phyloP scores from a whole-genome alignment of 331 rosid species.

The Cydonia oblonga region DNA sequence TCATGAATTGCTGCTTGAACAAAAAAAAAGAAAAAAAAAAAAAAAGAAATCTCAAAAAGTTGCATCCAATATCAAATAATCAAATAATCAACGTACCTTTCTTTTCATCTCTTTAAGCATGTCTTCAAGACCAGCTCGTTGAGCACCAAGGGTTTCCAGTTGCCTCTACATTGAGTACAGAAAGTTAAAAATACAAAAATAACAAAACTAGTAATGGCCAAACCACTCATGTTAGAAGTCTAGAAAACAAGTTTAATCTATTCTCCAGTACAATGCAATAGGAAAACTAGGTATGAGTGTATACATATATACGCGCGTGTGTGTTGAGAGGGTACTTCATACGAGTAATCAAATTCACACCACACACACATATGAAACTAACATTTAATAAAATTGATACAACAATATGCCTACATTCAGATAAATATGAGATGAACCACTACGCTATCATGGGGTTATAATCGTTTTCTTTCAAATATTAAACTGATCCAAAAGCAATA shows the following conservation, averaged over 20 bases:
- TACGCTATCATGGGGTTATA: not conserved
- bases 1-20: not conserved
- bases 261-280: not conserved
- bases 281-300: not conserved
- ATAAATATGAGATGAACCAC: not conserved
- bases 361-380: not conserved
- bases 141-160: constrained; percentile 93
- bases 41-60: not conserved
- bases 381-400: not conserved
- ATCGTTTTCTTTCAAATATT: not conserved
- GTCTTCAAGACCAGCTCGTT: constrained; percentile 98
- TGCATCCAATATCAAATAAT: not conserved
- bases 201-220: not conserved
- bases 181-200: constrained; percentile 1
- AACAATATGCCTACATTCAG: not conserved
- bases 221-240: not conserved
- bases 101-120: constrained; percentile 99
- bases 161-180: constrained; percentile 69
- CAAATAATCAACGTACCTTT: constrained; percentile 36
- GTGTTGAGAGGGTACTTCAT: not conserved
- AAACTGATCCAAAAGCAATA: not conserved
- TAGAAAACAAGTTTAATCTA: not conserved
- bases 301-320: not conserved
- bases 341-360: not conserved
- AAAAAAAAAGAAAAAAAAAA: not conserved